Base-by-base conservation (phyloP, 2,329 filamentous ascomycete genomes). In the Exophiala sideris region DNA sequence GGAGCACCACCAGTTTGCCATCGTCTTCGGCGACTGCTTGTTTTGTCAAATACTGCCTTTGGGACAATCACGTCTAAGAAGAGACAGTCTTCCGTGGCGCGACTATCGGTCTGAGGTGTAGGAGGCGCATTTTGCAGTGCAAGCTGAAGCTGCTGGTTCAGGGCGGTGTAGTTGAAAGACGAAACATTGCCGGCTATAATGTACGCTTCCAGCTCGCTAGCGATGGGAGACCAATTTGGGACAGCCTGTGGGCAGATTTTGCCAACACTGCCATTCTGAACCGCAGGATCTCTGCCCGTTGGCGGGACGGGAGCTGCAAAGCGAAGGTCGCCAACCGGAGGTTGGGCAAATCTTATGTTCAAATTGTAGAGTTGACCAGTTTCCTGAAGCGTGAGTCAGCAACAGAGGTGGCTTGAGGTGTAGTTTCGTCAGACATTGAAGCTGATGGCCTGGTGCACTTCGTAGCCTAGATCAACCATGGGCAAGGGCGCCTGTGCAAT, bases 301-400 rank as follows among this genome's bases (percentile, higher is more conserved):
- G 77, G 76, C 8, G 68, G 59, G 18, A 69, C 67, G 2, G 80
- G 79, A 29, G 74, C 72, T 14, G 70, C 70, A 58, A 80, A 83
- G 20, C 80, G 71, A 41, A 80, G 65, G 11, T 79, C 62, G 8
- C 76, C 79, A 2, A 77, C 57, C 1, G 80, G 80, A 11, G 80
- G 74, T 21, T 76, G 76, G 5, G 78, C 80, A 65, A 77, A 83
- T 40, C 79, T 74, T 57, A 83, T 81, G 60, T 83, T 81, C 48
- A 83, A 83, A 57, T 76, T 79, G 66, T 80, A 82, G 57, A 76
- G 70, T 18, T 69, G 65, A n/a, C 66, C 66, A 0, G 73, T 67
- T 54, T 68, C 63, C 72, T 60, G 33, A 6, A 14, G 20, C 18
- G 45, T 29, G 21, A 38, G 14, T n/a, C 12, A 33, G 16, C 33